Base-by-base conservation (phyloP, 352 stramenopile genomes). In the Hyaloperonospora arabidopsidis region DNA sequence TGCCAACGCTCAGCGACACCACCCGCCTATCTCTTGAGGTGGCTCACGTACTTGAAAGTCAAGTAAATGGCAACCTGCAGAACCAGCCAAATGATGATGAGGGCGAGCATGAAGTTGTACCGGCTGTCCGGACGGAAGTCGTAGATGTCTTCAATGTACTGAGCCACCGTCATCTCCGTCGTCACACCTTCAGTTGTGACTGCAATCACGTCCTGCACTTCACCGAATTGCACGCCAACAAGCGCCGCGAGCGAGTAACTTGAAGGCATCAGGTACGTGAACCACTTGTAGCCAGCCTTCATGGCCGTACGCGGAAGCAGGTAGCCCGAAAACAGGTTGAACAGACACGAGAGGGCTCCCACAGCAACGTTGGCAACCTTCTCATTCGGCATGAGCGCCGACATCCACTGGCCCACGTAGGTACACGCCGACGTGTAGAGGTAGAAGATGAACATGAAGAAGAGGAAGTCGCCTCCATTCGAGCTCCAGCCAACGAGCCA, bases 351-450 rank as follows among this genome's bases (percentile, higher is more conserved):
- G 1, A 89, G 19, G 0, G 79, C 79, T 29, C 79, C 76, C 21
- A 89, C 74, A 3, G 79, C 79, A 4, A 89, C 79, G 49, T 86
- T 89, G 17, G 76, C 79, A 49, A 89, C 79, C 71, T 89, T 89
- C 45, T 74, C 61, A 55, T 86, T 88, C 6, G 78, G 78, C 63
- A 67, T 85, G 51, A 88, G 53, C 18, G 67, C 78, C 17, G 75
- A 72, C 79, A 89, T 89, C 74, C 76, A 89, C 56, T 89, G 79
- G 0, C 79, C 78, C 10, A 84, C 52, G 47, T 82, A 86, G 45
- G 76, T 86, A 41, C 76, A 86, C 0, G 58, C 63, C 15, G 76
- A 82, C 5, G 75, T 84, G 66, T 84, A 86, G 7, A 85, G 49
- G 74, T 70, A 85, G 50, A 83, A 86, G 2, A 67, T 8, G 17